These are phyloP conservation scores for Borealophlyctis nickersoniae DNA, from an alignment of 192 early-diverging fungal species.

Conservation along the genomic window DNA sequence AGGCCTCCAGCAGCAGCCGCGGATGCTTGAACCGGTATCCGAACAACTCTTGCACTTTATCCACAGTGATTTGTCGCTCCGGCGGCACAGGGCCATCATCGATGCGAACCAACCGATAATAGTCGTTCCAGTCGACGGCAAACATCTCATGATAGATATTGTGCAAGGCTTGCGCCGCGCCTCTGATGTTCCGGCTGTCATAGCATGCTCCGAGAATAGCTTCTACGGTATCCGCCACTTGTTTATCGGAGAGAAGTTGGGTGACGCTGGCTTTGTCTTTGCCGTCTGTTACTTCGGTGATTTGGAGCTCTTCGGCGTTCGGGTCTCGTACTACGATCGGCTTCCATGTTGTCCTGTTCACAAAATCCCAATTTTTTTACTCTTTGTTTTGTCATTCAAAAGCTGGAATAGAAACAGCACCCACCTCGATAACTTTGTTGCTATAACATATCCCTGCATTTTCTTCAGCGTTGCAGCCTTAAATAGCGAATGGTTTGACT, in stretches of 20 bases:
- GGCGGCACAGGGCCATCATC: background rate
- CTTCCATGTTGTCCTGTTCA: constrained; percentile 15
- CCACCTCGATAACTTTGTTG: constrained; percentile 11
- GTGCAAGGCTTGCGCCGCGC: constrained; percentile 31
- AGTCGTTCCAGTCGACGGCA: constrained; percentile 24
- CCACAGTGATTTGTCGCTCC: background rate
- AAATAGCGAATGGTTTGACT: constrained; percentile 21
- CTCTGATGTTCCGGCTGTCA: background rate
- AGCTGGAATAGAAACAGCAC: background rate
- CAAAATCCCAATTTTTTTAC: background rate
- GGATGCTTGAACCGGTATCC: constrained; percentile 71
- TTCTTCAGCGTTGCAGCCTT: background rate
- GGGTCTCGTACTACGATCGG: too few species aligned
- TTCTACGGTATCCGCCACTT: constrained; percentile 83
- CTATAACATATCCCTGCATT: constrained; percentile 23
- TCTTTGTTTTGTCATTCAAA: background rate
- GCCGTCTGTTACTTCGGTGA: background rate
- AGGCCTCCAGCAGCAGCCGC: constrained; percentile 66
- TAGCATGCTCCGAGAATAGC: constrained; percentile 74
- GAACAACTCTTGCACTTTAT: constrained; percentile 22
- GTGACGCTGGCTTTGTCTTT: background rate
- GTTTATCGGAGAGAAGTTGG: constrained; percentile 70
- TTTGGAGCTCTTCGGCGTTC: background rate
- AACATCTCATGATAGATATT: constrained; percentile 27
- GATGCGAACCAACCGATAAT: too few species aligned